Evolutionary conservation across 2,329 filamentous ascomycete genomes (phyloP).

Genomic region (Microcyclospora pomicola): DNA sequence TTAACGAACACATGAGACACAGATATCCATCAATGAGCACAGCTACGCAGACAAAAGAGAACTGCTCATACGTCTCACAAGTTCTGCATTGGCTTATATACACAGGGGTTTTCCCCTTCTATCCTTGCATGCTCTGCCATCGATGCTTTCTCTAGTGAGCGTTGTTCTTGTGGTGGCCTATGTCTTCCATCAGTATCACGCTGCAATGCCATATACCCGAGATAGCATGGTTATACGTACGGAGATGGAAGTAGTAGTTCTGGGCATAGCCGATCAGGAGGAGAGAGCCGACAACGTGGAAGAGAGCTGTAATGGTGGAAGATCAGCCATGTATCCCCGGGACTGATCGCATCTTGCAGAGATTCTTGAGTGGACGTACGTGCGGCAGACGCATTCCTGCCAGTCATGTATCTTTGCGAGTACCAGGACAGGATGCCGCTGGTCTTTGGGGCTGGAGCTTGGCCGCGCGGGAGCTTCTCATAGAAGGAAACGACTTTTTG

Average conservation of each 20-base stretch:
- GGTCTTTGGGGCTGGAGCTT: slow-evolving; percentile 69
- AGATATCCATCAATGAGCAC: background rate
- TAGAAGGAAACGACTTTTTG: slow-evolving; percentile 97
- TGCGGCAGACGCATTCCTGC: slow-evolving; percentile 76
- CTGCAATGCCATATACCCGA: slow-evolving; percentile 1
- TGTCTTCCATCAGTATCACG: slow-evolving; percentile 14
- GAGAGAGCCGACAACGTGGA: slow-evolving; percentile 70
- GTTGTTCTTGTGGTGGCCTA: slow-evolving; percentile 99
- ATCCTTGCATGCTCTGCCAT: slow-evolving; percentile 1
- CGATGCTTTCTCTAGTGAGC: slow-evolving; percentile 53
- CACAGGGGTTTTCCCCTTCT: slow-evolving; percentile 4
- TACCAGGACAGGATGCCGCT: slow-evolving; percentile 79
- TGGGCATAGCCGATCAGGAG: slow-evolving; percentile 81
- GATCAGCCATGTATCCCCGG: background rate
- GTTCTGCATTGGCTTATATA: slow-evolving; percentile 6
- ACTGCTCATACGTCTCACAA: background rate
- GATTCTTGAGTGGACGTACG: slow-evolving; percentile 51
- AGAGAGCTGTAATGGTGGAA: slow-evolving; percentile 49
- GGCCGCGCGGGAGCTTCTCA: slow-evolving; percentile 89
- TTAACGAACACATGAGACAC: too few species aligned
- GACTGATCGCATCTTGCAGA: background rate
- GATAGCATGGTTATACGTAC: slow-evolving; percentile 44
- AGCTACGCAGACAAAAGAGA: background rate
- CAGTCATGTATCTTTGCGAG: slow-evolving; percentile 67
- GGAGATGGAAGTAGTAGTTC: slow-evolving; percentile 99